These are phyloP conservation scores for Fusarium pseudoanthophilum DNA, from an alignment of 2,329 filamentous ascomycete genomes.

Conservation along the genomic window DNA sequence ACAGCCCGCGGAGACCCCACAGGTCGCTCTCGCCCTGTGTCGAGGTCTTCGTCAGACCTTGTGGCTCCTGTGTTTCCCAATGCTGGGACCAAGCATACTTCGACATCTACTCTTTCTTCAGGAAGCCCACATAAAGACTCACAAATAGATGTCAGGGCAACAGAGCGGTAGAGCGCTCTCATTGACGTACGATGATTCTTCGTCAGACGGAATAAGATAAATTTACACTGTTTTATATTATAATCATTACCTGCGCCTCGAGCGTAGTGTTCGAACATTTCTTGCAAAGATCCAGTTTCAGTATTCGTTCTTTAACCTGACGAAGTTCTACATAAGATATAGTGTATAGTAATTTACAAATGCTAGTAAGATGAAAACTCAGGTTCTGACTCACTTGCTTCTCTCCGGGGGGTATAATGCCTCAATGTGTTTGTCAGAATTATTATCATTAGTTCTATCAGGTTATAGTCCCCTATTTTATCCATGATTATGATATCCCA, in stretches of 20 bases:
- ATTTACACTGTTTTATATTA: background rate
- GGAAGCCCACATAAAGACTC: constrained; percentile 15
- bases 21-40: constrained; percentile 9
- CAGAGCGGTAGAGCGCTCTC: background rate
- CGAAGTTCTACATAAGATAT: background rate
- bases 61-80: background rate
- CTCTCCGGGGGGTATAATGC: background rate
- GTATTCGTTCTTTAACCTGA: too few species aligned
- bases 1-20: constrained; percentile 81
- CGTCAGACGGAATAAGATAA: background rate
- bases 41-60: constrained; percentile 17
- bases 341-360: background rate
- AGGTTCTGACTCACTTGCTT: background rate
- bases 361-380: background rate
- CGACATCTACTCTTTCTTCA: constrained; percentile 10
- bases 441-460: background rate
- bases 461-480: background rate
- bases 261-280: background rate
- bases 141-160: constrained; percentile 7
- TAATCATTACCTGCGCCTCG: background rate
- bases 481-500: background rate
- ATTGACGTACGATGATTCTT: too few species aligned
- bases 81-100: background rate
- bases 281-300: background rate
- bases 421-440: background rate